These are phyloP conservation scores for Zygoascus hellenicus DNA, from an alignment of 1,139 yeast genomes.

Conservation along the genomic window DNA sequence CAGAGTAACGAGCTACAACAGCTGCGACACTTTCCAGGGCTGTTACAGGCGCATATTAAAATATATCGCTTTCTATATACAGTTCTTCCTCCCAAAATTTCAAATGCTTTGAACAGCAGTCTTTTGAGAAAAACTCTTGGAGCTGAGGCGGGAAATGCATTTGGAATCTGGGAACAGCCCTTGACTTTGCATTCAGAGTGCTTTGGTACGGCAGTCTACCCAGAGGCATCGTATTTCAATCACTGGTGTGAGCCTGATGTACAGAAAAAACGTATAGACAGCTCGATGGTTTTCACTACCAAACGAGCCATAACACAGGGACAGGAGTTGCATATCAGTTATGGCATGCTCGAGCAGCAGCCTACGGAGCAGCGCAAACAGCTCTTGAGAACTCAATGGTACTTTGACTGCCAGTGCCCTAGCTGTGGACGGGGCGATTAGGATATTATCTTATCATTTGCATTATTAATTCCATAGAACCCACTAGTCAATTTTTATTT, in stretches of 20 bases:
- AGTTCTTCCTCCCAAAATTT: slow-evolving; percentile 39
- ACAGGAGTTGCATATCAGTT: slow-evolving; percentile 57
- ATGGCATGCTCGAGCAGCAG: slow-evolving; percentile 49
- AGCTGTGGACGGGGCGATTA: slow-evolving; percentile 34
- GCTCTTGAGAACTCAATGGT: slow-evolving; percentile 51
- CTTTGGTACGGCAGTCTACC: slow-evolving; percentile 61
- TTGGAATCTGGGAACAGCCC: slow-evolving; percentile 61
- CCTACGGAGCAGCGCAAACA: slow-evolving; percentile 40
- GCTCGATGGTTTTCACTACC: slow-evolving; percentile 36
- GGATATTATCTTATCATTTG: not conserved
- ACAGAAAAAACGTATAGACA: slow-evolving; percentile 33
- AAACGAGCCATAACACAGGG: slow-evolving; percentile 34
- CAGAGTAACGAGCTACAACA: slow-evolving; percentile 55
- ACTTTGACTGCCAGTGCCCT: slow-evolving; percentile 52
- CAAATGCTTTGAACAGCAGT: slow-evolving; percentile 38
- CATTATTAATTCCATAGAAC: no score
- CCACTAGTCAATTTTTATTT: no score
- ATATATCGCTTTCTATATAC: slow-evolving; percentile 48
- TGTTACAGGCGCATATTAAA: slow-evolving; percentile 46
- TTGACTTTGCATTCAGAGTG: slow-evolving; percentile 49
- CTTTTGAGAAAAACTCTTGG: slow-evolving; percentile 50
- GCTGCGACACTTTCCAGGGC: slow-evolving; percentile 44
- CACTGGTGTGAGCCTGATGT: slow-evolving; percentile 56
- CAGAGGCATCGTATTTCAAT: slow-evolving; percentile 65
- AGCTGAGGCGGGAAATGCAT: slow-evolving; percentile 64